These are phyloP conservation scores for Gentiana dahurica DNA, from an alignment of 257 asterid species.

Conservation along the genomic window DNA sequence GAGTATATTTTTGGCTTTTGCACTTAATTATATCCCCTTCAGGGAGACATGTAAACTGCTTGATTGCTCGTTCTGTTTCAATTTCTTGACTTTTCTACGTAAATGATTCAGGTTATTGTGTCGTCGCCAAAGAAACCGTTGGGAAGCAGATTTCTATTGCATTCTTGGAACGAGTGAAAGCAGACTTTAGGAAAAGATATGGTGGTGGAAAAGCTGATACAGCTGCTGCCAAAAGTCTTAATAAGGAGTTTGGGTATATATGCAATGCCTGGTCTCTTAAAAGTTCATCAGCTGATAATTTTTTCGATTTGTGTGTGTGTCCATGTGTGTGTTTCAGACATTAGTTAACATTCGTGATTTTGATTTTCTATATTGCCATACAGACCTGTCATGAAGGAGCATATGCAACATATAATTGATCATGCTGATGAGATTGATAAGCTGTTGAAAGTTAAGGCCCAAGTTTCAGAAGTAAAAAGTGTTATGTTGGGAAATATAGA, in stretches of 20 bases:
- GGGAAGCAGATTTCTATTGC: conserved; percentile 88
- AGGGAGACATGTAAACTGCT: neutral
- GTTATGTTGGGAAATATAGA: conserved; percentile 85
- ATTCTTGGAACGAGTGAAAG: conserved; percentile 73
- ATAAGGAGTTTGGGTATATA: conserved; percentile 83
- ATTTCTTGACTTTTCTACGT: neutral
- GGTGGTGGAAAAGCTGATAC: conserved; percentile 97
- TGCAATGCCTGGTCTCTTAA: neutral
- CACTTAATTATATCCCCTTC: neutral
- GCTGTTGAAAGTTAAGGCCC: conserved; percentile 80
- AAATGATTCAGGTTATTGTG: conserved; percentile 66
- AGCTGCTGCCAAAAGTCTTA: conserved; percentile 77
- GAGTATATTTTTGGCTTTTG: too few relatives aligned
- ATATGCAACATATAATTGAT: conserved; percentile 82
- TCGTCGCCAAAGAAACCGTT: conserved; percentile 85
- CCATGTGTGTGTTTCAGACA: too few relatives aligned
- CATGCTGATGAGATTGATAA: conserved; percentile 92
- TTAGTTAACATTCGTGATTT: too few relatives aligned
- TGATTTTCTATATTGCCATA: neutral
- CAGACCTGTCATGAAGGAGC: conserved; percentile 85
- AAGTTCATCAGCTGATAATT: neutral
- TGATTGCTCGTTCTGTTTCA: too few relatives aligned
- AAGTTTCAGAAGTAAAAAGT: conserved; percentile 81
- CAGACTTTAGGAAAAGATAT: conserved; percentile 81
- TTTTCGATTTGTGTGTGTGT: neutral